phyloP scores from a whole-genome alignment of 225 moss, liverwort and hornwort species.

The Thuidium tamariscinum region DNA sequence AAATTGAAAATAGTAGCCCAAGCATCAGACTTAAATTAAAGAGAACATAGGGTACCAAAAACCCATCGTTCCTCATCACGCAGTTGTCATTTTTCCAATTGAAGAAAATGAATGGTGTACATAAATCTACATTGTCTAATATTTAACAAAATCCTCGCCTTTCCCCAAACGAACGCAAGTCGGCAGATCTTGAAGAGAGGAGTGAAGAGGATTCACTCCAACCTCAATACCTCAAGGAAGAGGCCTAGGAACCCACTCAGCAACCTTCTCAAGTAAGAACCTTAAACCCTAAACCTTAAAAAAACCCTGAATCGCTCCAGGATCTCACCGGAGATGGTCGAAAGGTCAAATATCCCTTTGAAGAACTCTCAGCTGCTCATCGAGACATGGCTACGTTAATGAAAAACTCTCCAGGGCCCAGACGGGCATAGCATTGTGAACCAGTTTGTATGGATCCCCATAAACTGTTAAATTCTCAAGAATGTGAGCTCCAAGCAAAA shows the following conservation, averaged over 20 bases:
- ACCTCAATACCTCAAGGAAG: not conserved
- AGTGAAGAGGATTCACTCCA: not conserved
- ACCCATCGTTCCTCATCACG: not conserved
- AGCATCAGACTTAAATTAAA: not conserved
- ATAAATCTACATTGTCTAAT: not conserved
- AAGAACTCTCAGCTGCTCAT: not conserved
- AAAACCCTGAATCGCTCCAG: not conserved
- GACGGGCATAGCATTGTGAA: not conserved
- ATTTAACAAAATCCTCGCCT: not conserved
- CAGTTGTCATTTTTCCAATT: not conserved
- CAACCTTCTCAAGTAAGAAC: not conserved
- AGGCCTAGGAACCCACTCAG: not conserved
- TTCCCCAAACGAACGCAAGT: not conserved
- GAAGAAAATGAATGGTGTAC: constrained; percentile 6
- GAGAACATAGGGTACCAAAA: not conserved
- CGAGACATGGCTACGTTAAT: not conserved
- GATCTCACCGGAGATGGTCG: not conserved
- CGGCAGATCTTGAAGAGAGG: not conserved
- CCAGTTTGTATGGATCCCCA: not conserved
- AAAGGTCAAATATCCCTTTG: not conserved
- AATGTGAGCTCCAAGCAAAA: not conserved
- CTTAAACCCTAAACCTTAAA: not conserved
- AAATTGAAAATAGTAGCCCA: too few species aligned
- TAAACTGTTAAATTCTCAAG: not conserved
- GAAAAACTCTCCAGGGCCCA: not conserved